phyloP scores from a whole-genome alignment of 2,329 filamentous ascomycete species.

The Talaromyces sp. region DNA sequence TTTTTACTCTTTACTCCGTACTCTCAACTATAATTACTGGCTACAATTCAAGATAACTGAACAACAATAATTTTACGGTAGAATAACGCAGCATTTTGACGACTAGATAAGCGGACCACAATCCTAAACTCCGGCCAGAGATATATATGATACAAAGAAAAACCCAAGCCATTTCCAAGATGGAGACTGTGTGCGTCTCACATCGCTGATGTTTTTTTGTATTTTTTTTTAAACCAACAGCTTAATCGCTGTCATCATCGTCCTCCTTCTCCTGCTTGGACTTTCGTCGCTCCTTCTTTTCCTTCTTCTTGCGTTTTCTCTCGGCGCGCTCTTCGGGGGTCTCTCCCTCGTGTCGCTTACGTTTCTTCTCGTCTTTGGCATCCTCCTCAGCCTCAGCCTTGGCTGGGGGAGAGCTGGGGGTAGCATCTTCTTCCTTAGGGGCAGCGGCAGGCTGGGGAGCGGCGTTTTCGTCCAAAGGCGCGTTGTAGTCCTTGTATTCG shows the following conservation, averaged over 20 bases:
- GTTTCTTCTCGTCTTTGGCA: slow-evolving; percentile 46
- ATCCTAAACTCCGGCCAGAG: slow-evolving; percentile 33
- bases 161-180: slow-evolving; percentile 3
- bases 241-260: slow-evolving; percentile 47
- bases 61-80: not conserved
- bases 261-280: slow-evolving; percentile 76
- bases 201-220: not conserved
- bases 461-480: slow-evolving; percentile 41
- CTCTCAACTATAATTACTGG: not conserved
- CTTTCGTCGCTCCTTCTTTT: slow-evolving; percentile 67
- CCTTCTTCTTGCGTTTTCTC: slow-evolving; percentile 49
- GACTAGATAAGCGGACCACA: slow-evolving; percentile 14
- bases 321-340: slow-evolving; percentile 44
- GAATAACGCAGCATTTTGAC: not conserved
- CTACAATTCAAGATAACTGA: not conserved
- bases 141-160: slow-evolving; percentile 37
- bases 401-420: slow-evolving; percentile 22
- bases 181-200: not conserved
- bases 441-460: slow-evolving; percentile 43
- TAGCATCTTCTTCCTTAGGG: slow-evolving; percentile 26
- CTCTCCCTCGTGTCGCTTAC: slow-evolving; percentile 53
- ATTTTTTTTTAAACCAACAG: slow-evolving; percentile 9
- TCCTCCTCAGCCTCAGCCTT: slow-evolving; percentile 39
- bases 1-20: no score
- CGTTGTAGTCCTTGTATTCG: slow-evolving; percentile 86